These are phyloP conservation scores for Pinus albicaulis DNA, from an alignment of 75 land plant species.

Conservation along the genomic window DNA sequence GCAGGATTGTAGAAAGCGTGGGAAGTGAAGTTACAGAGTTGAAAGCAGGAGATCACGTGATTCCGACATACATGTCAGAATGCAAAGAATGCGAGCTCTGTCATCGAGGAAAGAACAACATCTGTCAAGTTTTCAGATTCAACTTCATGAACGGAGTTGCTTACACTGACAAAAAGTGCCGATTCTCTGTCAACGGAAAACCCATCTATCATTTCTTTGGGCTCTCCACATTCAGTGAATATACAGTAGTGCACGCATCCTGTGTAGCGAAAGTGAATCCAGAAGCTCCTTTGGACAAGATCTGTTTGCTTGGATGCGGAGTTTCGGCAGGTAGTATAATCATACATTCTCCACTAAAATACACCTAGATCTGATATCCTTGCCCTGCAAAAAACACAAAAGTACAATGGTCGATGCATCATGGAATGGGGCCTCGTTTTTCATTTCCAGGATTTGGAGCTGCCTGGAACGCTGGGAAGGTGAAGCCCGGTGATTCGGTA, in stretches of 20 bases:
- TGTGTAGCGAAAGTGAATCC: conserved; percentile 20
- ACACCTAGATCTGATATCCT: no score
- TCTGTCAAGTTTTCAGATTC: no score
- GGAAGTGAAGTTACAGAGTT: conserved; percentile 14
- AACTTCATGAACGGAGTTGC: conserved; percentile 4
- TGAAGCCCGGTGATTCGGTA: conserved; percentile 25
- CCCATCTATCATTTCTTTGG: conserved; percentile 31
- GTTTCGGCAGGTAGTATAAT: conserved; percentile 9
- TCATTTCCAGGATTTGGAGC: conserved; percentile 30
- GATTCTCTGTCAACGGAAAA: conserved; percentile 41
- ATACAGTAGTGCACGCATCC: conserved; percentile 20
- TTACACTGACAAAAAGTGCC: conserved; percentile 11
- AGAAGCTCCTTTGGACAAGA: conserved; percentile 16
- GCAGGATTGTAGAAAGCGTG: conserved; percentile 3
- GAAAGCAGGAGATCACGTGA: background rate
- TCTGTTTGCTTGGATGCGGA: conserved; percentile 28
- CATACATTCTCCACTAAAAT: no score
- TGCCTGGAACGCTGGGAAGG: conserved; percentile 32
- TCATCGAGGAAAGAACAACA: background rate
- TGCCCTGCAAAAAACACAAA: no score
- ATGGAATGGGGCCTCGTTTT: background rate
- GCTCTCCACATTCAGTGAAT: conserved; percentile 21
- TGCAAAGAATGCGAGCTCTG: conserved; percentile 15
- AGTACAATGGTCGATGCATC: background rate
- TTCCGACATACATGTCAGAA: background rate